These are phyloP conservation scores for Aphanomyces cochlioides DNA, from an alignment of 352 stramenopile species.

Conservation along the genomic window DNA sequence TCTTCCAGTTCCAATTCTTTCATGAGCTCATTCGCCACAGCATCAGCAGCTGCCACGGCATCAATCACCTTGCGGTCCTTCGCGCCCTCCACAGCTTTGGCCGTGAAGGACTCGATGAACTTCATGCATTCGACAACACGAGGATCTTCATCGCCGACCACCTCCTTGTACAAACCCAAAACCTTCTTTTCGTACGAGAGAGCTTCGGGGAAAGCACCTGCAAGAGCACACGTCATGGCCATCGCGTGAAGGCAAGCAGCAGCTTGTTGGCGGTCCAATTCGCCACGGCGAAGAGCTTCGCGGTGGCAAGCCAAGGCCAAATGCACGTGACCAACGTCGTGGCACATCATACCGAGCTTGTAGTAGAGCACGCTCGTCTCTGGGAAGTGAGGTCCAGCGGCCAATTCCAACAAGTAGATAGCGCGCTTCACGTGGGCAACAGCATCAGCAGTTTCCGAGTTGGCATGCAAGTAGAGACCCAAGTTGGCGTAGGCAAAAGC, in stretches of 20 bases:
- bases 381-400: constrained; percentile 84
- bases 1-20: constrained; percentile 61
- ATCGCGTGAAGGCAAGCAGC: constrained; percentile 87
- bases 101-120: constrained; percentile 84
- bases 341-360: constrained; percentile 94
- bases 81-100: constrained; percentile 80
- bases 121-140: constrained; percentile 75
- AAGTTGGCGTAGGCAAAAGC: constrained; percentile 89
- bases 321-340: constrained; percentile 82
- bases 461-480: constrained; percentile 87
- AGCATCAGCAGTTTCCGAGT: constrained; percentile 77
- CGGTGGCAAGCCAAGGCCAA: constrained; percentile 86
- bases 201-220: constrained; percentile 78
- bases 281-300: constrained; percentile 79
- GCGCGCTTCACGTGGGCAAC: constrained; percentile 87
- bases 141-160: constrained; percentile 74
- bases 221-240: constrained; percentile 72
- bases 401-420: constrained; percentile 92
- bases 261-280: constrained; percentile 82
- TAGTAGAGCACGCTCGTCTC: constrained; percentile 91
- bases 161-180: constrained; percentile 75
- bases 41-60: constrained; percentile 66
- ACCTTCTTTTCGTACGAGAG: constrained; percentile 89
- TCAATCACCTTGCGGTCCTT: constrained; percentile 78
- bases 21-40: constrained; percentile 67